Conservation (phyloP, 345 rosid species). For the Triadica sebifera region DNA sequence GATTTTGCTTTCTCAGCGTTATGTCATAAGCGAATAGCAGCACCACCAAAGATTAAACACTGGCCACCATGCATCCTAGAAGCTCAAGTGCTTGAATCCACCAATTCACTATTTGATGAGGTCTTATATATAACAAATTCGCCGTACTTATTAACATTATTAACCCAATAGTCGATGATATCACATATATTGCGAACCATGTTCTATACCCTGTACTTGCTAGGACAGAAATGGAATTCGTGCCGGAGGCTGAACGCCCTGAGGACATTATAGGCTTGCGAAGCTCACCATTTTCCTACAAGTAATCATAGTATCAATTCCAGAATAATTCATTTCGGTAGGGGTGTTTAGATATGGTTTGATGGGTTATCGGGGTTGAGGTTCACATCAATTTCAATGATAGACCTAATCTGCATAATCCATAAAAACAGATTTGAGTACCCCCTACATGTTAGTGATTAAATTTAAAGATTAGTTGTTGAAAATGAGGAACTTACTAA, state of each 20-base stretch:
- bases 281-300: slow-evolving; percentile 66
- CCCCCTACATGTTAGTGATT: no score
- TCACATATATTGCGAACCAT: slow-evolving; percentile 68
- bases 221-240: slow-evolving; percentile 56
- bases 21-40: slow-evolving; percentile 65
- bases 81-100: slow-evolving; percentile 78
- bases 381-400: no score
- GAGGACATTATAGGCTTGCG: slow-evolving; percentile 24
- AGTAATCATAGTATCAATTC: not conserved
- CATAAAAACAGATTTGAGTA: no score
- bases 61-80: slow-evolving; percentile 55
- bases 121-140: slow-evolving; percentile 56
- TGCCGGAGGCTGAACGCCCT: slow-evolving; percentile 32
- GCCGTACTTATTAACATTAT: slow-evolving; percentile 35
- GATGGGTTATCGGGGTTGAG: no score
- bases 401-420: no score
- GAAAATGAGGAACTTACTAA: slow-evolving; percentile 40
- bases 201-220: slow-evolving; percentile 68
- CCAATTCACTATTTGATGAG: slow-evolving; percentile 46
- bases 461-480: no score
- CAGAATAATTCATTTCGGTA: no score
- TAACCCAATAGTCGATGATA: slow-evolving; percentile 59
- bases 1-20: slow-evolving; percentile 41
- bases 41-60: slow-evolving; percentile 66
- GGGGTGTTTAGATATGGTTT: no score